A percentile compares a stretch with the other conserved stretches of the same genome.
phyloP scores from a whole-genome alignment of 495 filamentous ascomycete genomes.

The Xylaria sp. region DNA sequence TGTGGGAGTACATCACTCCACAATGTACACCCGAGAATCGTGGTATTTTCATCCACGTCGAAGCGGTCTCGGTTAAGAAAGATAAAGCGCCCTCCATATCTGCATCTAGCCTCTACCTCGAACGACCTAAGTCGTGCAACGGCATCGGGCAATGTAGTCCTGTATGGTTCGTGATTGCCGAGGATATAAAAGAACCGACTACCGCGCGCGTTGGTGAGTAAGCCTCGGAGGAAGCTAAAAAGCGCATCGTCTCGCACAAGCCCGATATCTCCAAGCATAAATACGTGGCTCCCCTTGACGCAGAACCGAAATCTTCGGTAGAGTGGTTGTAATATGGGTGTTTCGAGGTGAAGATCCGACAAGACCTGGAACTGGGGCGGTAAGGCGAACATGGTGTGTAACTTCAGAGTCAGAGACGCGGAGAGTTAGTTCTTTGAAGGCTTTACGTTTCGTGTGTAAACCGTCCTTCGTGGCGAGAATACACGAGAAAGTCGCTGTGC shows the following conservation, averaged over 20 bases:
- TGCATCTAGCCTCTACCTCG: background rate
- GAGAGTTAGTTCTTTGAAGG: constrained; percentile 4
- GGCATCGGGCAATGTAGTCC: constrained; percentile 10
- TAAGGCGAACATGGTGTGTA: constrained; percentile 16
- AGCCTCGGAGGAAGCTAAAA: constrained; percentile 1
- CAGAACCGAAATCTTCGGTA: background rate
- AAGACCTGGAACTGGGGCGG: constrained; percentile 14
- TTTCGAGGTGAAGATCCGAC: constrained; percentile 18
- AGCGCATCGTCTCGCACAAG: background rate
- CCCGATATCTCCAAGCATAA: constrained; percentile 13
- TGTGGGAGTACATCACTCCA: background rate
- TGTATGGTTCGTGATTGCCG: constrained; percentile 18
- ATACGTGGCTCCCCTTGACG: background rate
- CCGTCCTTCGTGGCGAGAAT: constrained; percentile 7
- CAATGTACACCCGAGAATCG: constrained; percentile 13
- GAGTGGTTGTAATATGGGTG: background rate
- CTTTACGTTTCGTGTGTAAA: background rate
- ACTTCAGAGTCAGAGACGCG: constrained; percentile 4
- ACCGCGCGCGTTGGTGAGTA: background rate
- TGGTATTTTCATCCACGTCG: background rate
- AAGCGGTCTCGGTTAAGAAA: constrained; percentile 10
- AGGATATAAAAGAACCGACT: constrained; percentile 15
- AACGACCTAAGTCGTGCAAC: constrained; percentile 12
- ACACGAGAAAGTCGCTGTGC: constrained; percentile 5
- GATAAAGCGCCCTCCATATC: constrained; percentile 1